A percentile compares a stretch with the other conserved stretches of the same genome.
Evolutionary conservation across 306 rosid species (phyloP).

Genomic region (Corylus americana): DNA sequence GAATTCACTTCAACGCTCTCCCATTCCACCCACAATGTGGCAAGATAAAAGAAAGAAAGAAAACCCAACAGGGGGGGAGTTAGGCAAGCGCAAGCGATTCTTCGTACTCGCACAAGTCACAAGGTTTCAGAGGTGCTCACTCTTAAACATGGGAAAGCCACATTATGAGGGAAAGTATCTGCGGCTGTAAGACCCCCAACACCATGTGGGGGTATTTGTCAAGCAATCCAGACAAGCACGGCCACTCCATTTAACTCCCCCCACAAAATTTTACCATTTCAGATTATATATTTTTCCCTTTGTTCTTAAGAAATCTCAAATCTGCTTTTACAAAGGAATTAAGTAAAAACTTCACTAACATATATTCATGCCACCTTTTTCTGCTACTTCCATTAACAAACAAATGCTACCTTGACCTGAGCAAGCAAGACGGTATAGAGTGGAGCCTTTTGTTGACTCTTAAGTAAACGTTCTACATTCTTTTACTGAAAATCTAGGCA

Average conservation of each 20-base stretch:
- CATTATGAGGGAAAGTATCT: conserved; percentile 88
- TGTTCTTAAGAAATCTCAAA: neutral
- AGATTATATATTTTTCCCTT: neutral
- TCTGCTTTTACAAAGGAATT: neutral
- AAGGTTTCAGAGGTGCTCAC: conserved; percentile 34
- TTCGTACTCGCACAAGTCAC: conserved; percentile 32
- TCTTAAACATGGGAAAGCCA: conserved; percentile 55
- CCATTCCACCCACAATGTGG: conserved; percentile 42
- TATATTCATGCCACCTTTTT: too few relatives aligned
- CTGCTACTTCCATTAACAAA: too few relatives aligned
- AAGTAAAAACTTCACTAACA: neutral
- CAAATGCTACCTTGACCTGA: neutral
- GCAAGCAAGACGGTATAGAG: neutral
- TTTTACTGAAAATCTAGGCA: neutral
- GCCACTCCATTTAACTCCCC: conserved; percentile 22
- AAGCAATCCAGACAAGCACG: conserved; percentile 37
- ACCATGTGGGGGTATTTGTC: conserved; percentile 52
- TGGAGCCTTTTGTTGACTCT: neutral
- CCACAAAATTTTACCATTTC: conserved; percentile 9
- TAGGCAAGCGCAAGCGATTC: conserved; percentile 23
- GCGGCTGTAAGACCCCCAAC: conserved; percentile 60
- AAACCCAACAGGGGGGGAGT: conserved; percentile 31
- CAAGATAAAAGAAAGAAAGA: conserved; percentile 4
- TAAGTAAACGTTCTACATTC: neutral
- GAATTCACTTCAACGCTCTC: conserved; percentile 36